phyloP scores from a whole-genome alignment of 768 basidiomycete genomes.

The Termitomyces titanicus region DNA sequence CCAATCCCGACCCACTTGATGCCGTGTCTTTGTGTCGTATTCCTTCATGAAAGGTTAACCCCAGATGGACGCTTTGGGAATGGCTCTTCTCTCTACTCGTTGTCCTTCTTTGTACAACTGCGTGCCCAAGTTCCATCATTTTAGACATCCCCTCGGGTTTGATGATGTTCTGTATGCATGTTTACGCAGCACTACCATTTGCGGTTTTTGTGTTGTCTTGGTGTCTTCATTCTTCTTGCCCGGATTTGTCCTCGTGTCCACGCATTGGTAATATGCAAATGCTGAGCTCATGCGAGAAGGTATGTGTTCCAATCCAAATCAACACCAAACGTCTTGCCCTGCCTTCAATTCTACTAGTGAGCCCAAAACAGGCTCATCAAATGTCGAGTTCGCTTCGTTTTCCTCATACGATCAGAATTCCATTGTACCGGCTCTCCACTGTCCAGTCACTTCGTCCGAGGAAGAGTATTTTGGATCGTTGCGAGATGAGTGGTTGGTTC shows the following conservation, averaged over 20 bases:
- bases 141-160: neutral
- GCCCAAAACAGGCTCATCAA: neutral
- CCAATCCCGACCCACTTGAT: constrained; percentile 4
- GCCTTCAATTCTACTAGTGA: neutral
- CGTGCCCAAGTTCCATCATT: neutral
- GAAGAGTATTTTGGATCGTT: constrained; percentile 3
- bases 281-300: neutral
- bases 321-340: neutral
- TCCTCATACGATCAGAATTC: neutral
- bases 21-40: constrained; percentile 6
- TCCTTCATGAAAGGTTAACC: constrained; percentile 2
- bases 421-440: neutral
- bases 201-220: neutral
- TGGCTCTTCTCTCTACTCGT: neutral
- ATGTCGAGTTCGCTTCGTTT: neutral
- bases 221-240: neutral
- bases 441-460: constrained; percentile 1
- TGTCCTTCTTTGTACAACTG: neutral
- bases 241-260: neutral
- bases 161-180: neutral
- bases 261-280: neutral
- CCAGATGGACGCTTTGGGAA: constrained; percentile 5
- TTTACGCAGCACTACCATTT: neutral
- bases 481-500: neutral
- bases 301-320: neutral